Conservation (phyloP, 2,329 filamentous ascomycete genomes). For the Fusarium brevicatenulatum region DNA sequence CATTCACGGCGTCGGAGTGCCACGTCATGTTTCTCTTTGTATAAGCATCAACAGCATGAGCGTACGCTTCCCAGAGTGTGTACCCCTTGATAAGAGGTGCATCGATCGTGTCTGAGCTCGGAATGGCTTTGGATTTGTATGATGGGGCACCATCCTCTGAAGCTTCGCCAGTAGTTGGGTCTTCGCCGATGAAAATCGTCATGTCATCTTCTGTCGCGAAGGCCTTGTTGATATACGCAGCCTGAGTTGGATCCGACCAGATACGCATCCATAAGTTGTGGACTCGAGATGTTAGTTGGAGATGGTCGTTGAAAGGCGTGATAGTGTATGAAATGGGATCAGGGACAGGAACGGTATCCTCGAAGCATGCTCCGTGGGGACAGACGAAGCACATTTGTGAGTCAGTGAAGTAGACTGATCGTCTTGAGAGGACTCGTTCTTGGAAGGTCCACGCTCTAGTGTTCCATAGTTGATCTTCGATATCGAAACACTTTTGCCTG, state of each 20-base stretch:
- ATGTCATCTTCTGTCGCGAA: conserved; percentile 9
- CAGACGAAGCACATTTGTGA: conserved; percentile 25
- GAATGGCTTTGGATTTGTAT: conserved; percentile 7
- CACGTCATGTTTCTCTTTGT: conserved; percentile 22
- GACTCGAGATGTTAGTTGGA: conserved; percentile 2
- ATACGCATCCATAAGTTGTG: conserved; percentile 2
- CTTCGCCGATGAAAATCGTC: conserved; percentile 12
- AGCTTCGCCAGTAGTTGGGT: neutral
- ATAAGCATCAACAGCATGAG: conserved; percentile 11
- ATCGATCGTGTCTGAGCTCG: conserved; percentile 1
- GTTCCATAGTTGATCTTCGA: conserved; percentile 17
- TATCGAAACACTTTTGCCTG: neutral
- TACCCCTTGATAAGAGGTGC: neutral
- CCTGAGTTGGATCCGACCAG: conserved; percentile 19
- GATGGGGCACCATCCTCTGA: neutral
- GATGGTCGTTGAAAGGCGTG: neutral
- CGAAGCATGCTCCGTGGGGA: conserved; percentile 6
- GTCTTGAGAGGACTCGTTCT: conserved; percentile 15
- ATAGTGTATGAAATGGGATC: neutral
- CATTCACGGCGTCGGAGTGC: conserved; percentile 23
- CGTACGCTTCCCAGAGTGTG: conserved; percentile 14
- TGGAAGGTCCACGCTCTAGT: conserved; percentile 22
- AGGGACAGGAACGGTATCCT: neutral
- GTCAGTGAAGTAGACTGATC: conserved; percentile 13
- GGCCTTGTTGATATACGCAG: neutral